These are phyloP conservation scores for Dactylellina parvicollis DNA, from an alignment of 2,329 filamentous ascomycete genomes.

Conservation along the genomic window DNA sequence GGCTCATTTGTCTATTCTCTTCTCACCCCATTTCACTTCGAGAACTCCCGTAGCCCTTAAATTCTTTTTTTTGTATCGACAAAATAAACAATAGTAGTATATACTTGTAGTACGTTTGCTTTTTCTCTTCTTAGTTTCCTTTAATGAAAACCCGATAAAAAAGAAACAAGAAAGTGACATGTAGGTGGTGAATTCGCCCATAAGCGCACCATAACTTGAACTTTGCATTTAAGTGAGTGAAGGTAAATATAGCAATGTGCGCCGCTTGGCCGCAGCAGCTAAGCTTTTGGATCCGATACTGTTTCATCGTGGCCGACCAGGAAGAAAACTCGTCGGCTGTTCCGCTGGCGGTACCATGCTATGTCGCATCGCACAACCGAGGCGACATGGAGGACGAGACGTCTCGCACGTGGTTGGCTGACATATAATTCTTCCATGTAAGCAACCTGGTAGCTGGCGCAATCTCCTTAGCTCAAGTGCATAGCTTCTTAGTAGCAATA, in stretches of 20 bases:
- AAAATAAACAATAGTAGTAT: conserved; percentile 52
- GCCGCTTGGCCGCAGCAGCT: not conserved
- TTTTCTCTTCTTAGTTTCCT: conserved; percentile 21
- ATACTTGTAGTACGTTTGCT: conserved; percentile 52
- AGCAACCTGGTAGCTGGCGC: not conserved
- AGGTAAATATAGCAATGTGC: no score
- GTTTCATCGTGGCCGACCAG: no score
- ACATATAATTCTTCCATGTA: not conserved
- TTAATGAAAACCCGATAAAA: conserved; percentile 45
- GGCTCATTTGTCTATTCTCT: not conserved
- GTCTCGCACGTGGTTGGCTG: conserved; percentile 1
- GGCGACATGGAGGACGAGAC: not conserved
- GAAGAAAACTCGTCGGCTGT: no score
- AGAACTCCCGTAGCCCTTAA: not conserved
- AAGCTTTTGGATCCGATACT: no score
- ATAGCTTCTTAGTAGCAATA: not conserved
- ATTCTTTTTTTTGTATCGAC: conserved; percentile 38
- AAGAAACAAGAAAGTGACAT: not conserved
- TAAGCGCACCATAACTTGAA: no score
- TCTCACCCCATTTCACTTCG: not conserved
- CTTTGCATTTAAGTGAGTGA: not conserved
- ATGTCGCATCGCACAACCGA: not conserved
- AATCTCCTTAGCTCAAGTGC: not conserved
- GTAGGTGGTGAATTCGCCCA: no score
- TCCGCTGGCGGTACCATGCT: no score